Evolutionary conservation across 2,329 filamentous ascomycete species (phyloP).

Genomic region (Neurospora sp.): DNA sequence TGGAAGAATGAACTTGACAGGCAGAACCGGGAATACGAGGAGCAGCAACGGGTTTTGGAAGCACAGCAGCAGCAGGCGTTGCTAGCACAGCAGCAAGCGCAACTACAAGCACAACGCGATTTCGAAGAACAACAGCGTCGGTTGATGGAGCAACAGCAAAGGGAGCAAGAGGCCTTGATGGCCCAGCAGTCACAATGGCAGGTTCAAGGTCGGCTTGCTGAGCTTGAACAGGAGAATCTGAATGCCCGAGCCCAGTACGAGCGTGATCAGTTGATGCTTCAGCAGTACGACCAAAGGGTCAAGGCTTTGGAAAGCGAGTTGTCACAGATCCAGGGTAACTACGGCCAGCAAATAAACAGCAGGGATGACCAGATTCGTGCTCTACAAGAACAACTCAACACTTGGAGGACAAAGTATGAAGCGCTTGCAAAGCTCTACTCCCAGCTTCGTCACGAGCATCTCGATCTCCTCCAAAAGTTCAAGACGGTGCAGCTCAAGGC

Average conservation of each 20-base stretch:
- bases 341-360: conserved; percentile 73
- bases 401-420: conserved; percentile 95
- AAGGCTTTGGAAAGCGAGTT: conserved; percentile 88
- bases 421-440: conserved; percentile 94
- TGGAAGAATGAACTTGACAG: conserved; percentile 90
- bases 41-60: conserved; percentile 81
- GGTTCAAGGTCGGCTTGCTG: conserved; percentile 89
- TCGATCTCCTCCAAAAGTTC: conserved; percentile 91
- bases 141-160: conserved; percentile 77
- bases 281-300: conserved; percentile 91
- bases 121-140: conserved; percentile 91
- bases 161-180: conserved; percentile 83
- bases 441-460: conserved; percentile 86
- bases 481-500: conserved; percentile 95
- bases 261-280: conserved; percentile 91
- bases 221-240: conserved; percentile 89
- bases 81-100: conserved; percentile 69
- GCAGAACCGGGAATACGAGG: conserved; percentile 90
- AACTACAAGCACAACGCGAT: conserved; percentile 80
- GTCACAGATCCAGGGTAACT: conserved; percentile 68
- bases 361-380: conserved; percentile 92
- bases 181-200: conserved; percentile 86
- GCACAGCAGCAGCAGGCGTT: conserved; percentile 78
- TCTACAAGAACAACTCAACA: conserved; percentile 93
- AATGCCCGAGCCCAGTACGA: conserved; percentile 93